Base-by-base conservation (phyloP, 768 basidiomycete species). In the Suillus fuscotomentosus region DNA sequence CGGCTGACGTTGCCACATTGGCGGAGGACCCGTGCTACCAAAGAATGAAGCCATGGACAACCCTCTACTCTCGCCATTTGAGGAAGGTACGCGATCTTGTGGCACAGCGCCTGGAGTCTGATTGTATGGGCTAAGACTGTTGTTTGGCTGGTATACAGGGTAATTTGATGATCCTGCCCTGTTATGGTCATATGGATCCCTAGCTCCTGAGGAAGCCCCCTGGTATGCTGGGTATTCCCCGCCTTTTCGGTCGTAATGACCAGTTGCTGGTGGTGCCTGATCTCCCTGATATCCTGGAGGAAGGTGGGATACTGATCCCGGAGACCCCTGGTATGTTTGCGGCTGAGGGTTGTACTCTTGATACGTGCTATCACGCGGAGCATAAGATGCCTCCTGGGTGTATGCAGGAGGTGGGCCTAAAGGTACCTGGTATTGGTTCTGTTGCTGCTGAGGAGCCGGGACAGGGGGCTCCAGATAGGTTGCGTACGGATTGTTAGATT, bases 1-100 rank as follows among this genome's bases (percentile, higher is more conserved):
- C 3, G 69, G 43, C 0, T 34, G 71, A 36, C 75, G 74, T 0
- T 68, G 66, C 75, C 75, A 75, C 69, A 70, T 69, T 0, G 65
- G 63, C 0, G 75, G 75, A 3, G 72, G 57, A 2, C 74, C 74
- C 2, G 67, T 67, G 62, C 67, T 67, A 9, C 75, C 74, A 43
- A 75, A 75, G 63, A 75, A 75, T 8, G 72, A 48, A 1, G 41
- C 62, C 11, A 74, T 60, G n/a, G 71, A 68, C 64, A 73, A 45
- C 22, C 63, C 27, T 1, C 47, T 60, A 8, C 59, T 61, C 24
- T 11, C 63, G 0, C 50, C 36, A 8, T 11, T 55, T 1, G 62
- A 41, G 15, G 67, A 53, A 8, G 65, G 39, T 24, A 62, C 31
- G 15, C 48, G 59, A 6, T 66, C 64, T 27, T 63, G 70, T 3